These are phyloP conservation scores for Starmerella sirachaensis DNA, from an alignment of 805 yeast species.

Conservation along the genomic window DNA sequence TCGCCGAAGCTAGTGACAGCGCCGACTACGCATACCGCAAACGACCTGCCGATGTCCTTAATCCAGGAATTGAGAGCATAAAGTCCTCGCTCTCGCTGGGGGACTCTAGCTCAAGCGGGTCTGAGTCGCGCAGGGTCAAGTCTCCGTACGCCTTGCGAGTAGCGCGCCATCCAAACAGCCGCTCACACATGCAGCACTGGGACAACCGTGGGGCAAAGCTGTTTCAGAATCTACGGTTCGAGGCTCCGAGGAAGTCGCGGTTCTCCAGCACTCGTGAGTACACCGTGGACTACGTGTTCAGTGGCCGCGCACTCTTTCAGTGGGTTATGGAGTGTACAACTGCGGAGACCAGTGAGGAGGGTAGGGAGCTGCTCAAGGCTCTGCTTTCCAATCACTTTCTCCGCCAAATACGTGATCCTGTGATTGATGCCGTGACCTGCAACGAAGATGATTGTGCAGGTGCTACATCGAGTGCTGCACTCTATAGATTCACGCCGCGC, in stretches of 20 bases:
- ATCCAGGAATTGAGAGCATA: background rate
- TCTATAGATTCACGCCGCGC: constrained; percentile 18
- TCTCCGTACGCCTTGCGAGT: constrained; percentile 60
- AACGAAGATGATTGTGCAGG: background rate
- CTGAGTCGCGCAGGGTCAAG: background rate
- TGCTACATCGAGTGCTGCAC: constrained; percentile 1
- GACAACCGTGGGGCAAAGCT: constrained; percentile 58
- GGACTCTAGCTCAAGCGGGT: background rate
- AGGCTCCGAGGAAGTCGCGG: constrained; percentile 2
- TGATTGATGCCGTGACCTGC: constrained; percentile 8
- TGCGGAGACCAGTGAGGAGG: constrained; percentile 32
- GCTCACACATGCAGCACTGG: constrained; percentile 68
- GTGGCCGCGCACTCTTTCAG: constrained; percentile 70
- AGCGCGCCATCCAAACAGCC: constrained; percentile 83
- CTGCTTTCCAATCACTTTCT: constrained; percentile 29
- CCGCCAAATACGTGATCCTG: constrained; percentile 9
- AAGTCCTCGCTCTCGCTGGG: background rate
- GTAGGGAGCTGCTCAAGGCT: constrained; percentile 12
- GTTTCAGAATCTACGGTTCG: constrained; percentile 34
- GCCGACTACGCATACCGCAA: background rate
- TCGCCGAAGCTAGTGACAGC: constrained; percentile 37
- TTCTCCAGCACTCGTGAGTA: constrained; percentile 20
- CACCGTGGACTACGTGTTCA: constrained; percentile 37
- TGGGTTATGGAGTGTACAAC: constrained; percentile 91
- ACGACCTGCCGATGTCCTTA: background rate